Conservation (phyloP, 1,139 yeast species). For the Hyphopichia fennica region DNA sequence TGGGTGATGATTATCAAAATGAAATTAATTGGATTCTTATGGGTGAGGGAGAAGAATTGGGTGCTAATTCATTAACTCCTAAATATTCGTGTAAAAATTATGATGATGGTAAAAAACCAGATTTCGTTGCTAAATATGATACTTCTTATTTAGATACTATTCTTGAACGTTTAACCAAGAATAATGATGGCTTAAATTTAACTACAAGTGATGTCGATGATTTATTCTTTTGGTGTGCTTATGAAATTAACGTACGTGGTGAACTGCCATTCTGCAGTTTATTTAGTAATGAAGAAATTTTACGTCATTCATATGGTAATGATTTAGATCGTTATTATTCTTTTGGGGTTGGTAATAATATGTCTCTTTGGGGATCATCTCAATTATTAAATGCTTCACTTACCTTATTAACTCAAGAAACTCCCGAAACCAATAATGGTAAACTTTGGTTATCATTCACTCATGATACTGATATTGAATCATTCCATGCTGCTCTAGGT, state of each 20-base stretch:
- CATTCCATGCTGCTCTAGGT: conserved; percentile 26
- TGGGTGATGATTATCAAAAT: conserved; percentile 12
- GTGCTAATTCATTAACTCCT: conserved; percentile 18
- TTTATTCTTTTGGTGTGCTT: conserved; percentile 46
- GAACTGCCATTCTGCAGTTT: conserved; percentile 41
- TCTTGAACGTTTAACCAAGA: conserved; percentile 32
- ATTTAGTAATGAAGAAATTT: conserved; percentile 43
- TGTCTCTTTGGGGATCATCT: conserved; percentile 41
- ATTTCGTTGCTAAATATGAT: conserved; percentile 16
- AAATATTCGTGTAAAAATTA: conserved; percentile 25
- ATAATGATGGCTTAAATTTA: conserved; percentile 36
- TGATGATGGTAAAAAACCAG: conserved; percentile 16
- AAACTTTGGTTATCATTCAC: conserved; percentile 27
- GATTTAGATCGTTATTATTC: conserved; percentile 43
- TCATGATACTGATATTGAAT: conserved; percentile 31
- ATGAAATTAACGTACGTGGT: conserved; percentile 47
- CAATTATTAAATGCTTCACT: conserved; percentile 46
- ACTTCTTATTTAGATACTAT: conserved; percentile 27
- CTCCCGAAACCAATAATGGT: conserved; percentile 12
- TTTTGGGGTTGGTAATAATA: conserved; percentile 45
- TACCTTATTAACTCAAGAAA: conserved; percentile 25
- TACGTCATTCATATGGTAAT: conserved; percentile 35
- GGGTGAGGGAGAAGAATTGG: conserved; percentile 11
- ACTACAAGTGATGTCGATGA: conserved; percentile 37
- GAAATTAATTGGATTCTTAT: conserved; percentile 8